phyloP scores from a whole-genome alignment of 768 basidiomycete species.

The Gloeostereum incarnatum region DNA sequence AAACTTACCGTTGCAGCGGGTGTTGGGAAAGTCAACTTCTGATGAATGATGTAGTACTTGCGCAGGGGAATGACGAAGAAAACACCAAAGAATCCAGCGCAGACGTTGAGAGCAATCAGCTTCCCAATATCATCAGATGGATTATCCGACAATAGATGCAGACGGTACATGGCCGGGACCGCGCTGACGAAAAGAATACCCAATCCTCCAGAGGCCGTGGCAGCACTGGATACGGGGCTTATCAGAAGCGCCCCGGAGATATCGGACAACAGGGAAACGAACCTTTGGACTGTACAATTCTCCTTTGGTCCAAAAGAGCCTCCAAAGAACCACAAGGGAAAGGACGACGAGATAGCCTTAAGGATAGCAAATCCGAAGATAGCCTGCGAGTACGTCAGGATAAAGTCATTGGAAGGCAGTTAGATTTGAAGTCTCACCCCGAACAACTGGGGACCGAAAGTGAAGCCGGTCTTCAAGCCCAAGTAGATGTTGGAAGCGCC shows the following conservation, averaged over 20 bases:
- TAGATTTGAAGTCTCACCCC: slow-evolving; percentile 27
- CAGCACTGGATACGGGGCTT: slow-evolving; percentile 10
- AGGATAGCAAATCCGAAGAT: slow-evolving; percentile 56
- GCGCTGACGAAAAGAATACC: slow-evolving; percentile 54
- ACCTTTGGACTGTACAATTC: slow-evolving; percentile 54
- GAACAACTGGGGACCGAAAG: slow-evolving; percentile 55
- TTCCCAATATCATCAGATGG: slow-evolving; percentile 46
- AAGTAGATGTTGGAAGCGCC: slow-evolving; percentile 60
- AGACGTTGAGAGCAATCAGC: slow-evolving; percentile 44
- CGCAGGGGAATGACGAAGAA: slow-evolving; percentile 60
- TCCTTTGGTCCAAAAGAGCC: slow-evolving; percentile 60
- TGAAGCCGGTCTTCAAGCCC: slow-evolving; percentile 60
- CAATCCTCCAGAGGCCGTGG: slow-evolving; percentile 41
- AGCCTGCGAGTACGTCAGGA: slow-evolving; percentile 18
- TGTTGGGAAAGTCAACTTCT: too few relatives aligned
- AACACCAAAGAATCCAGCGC: slow-evolving; percentile 50
- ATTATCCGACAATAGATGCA: slow-evolving; percentile 32
- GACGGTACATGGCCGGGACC: slow-evolving; percentile 51
- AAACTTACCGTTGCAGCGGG: slow-evolving; percentile 46
- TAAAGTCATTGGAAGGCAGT: neutral
- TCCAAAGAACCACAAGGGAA: slow-evolving; percentile 39
- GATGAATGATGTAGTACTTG: too few relatives aligned
- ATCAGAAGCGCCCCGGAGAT: slow-evolving; percentile 5
- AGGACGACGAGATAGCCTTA: slow-evolving; percentile 40
- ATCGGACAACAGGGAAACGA: slow-evolving; percentile 5